Base-by-base conservation (phyloP, 805 yeast species). In the Dipodascus geniculatus region DNA sequence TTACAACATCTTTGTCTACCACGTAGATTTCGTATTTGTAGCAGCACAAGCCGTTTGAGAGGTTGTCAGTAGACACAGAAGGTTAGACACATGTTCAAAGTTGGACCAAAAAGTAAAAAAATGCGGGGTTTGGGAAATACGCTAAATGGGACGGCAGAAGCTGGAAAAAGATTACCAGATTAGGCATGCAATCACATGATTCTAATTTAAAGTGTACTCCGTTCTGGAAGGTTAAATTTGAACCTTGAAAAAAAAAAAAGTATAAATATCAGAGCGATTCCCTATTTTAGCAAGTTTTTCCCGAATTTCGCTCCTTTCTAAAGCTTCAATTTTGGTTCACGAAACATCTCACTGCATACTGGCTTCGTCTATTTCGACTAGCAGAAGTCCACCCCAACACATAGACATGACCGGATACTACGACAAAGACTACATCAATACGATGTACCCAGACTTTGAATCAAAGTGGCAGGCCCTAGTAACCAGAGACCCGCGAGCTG, bases 401-500 rank as follows among this genome's bases (percentile, higher is more conserved):
- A n/a, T n/a, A n/a, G n/a, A n/a, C n/a, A 38, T 38, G 44, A n/a
- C 44, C 4, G 44, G 44, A 3, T 38, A 38, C 20, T 38, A 38
- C 44, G 44, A 38, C 19, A 14, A 14, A 38, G 20, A 38, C 20
- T 38, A 38, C 14, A 38, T 38, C 44, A 38, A 38, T 16, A 38
- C 44, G 4, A 6, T 38, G 20, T 38, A 38, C 19, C 44, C 44
- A 6, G 44, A 38, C 19, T 38, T 38, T 38, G 49, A 47, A 47
- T 22, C 49, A 6, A 22, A 23, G 49, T 47, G 49, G 49, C 24
- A 22, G 9, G 49, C 49, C 9, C 31, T 47, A n/a, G 31, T 22
- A 23, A 23, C 24, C 3, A 22, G 49, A 23, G 49, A 47, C 49
- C 24, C 31, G 8, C 8, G 49, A 23, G 49, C 49, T 22, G 24